Base-by-base conservation (phyloP, 2,329 filamentous ascomycete species). In the Neophaeococcomyces mojaviensis region DNA sequence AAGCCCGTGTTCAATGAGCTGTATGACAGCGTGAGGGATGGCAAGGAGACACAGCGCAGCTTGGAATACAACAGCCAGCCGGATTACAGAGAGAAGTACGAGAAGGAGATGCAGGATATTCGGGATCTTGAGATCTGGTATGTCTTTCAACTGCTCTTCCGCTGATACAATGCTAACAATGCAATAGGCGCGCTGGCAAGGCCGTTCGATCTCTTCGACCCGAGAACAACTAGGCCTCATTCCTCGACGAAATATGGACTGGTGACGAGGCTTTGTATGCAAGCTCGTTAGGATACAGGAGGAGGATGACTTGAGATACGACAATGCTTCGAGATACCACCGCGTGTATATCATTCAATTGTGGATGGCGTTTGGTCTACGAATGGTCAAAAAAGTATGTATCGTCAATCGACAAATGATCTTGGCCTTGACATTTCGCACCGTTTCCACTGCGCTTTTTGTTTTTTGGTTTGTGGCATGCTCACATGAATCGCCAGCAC, bases 1-100 rank as follows among this genome's bases (percentile, higher is more conserved):
- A 97, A 97, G 85, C 92, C 92, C 64, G 85, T 98, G 67, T 98
- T 98, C 81, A 90, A 96, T 76, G 79, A 86, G 64, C 84, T 98
- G 52, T 98, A 98, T 77, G 84, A 94, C 72, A 83, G 85, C 54
- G 92, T 98, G 66, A 81, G 81, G 71, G 81, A 88, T 62, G 92
- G 92, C 66, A 82, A 79, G 65, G 92, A 98, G 84, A 98, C 92
- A 64, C 77, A 92, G 82, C 82, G 92, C 71, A 92, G 88, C 52
- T 84, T 98, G 64, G 88, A 96, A 64, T 98, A 94, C 81, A 97
- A 97, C 80, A 79, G 85, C 67, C 88, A 94, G 73, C 74, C 80
- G 60, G 88, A 98, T 74, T 98, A 98, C 83, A 85, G 92, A 63
- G 78, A 95, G 78, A 88, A 86, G 74, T 98, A 89, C 72, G 88